These are phyloP conservation scores for Aspergillus fumigatus DNA, from an alignment of 2,329 filamentous ascomycete species.

Conservation along the genomic window DNA sequence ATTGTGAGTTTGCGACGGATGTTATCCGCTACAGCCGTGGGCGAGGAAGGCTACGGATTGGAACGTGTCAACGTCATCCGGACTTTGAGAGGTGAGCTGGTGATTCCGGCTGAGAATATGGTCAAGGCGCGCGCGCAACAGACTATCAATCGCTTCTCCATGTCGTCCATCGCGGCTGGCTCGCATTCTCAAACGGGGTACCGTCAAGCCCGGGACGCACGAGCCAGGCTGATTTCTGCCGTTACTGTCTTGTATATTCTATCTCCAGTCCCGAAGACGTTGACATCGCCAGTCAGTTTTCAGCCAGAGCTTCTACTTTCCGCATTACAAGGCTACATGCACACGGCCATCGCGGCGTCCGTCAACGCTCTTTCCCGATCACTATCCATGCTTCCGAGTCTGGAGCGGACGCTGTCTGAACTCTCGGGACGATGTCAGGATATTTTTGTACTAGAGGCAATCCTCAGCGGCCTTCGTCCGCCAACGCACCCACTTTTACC, in stretches of 20 bases:
- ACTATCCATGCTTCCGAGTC: slow-evolving; percentile 70
- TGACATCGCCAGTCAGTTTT: slow-evolving; percentile 45
- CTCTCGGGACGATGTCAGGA: slow-evolving; percentile 83
- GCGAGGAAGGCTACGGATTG: slow-evolving; percentile 73
- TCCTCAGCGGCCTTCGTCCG: slow-evolving; percentile 65
- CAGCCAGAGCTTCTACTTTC: slow-evolving; percentile 68
- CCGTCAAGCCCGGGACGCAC: slow-evolving; percentile 67
- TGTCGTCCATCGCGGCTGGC: slow-evolving; percentile 51
- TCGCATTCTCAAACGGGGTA: slow-evolving; percentile 45
- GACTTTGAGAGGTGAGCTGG: slow-evolving; percentile 64
- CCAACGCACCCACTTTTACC: slow-evolving; percentile 64
- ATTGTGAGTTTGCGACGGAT: slow-evolving; percentile 71
- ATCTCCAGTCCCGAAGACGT: slow-evolving; percentile 58
- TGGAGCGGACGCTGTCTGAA: slow-evolving; percentile 78
- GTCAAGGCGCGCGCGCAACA: slow-evolving; percentile 72
- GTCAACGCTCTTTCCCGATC: slow-evolving; percentile 69
- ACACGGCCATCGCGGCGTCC: slow-evolving; percentile 73
- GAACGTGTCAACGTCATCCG: slow-evolving; percentile 67
- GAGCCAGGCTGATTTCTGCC: slow-evolving; percentile 67
- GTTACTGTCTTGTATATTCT: slow-evolving; percentile 74
- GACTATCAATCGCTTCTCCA: slow-evolving; percentile 76
- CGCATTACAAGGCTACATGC: slow-evolving; percentile 75
- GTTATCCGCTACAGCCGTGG: slow-evolving; percentile 61
- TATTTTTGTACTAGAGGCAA: slow-evolving; percentile 76
- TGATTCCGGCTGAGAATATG: slow-evolving; percentile 67